Base-by-base conservation (phyloP, 2,329 filamentous ascomycete genomes). In the Penicillium polonicum region DNA sequence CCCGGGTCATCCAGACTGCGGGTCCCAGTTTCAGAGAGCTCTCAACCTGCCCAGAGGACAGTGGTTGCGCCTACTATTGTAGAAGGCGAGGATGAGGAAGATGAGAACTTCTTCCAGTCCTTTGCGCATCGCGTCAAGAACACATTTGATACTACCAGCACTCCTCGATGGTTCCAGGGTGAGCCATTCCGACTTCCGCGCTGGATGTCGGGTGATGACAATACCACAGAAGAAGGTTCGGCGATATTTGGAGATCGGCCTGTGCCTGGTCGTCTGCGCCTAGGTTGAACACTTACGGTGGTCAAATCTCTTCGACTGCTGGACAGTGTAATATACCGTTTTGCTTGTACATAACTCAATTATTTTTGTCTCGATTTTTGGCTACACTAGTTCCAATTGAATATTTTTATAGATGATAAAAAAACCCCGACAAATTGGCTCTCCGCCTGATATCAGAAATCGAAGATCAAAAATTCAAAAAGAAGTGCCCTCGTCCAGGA, bases 51-150 rank as follows among this genome's bases (percentile, higher is more conserved):
- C 63, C 59, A 72, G 63, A 63, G 78, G 62, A 59, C 70, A 31
- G 65, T 72, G 52, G 62, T 71, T 67, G 57, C 70, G 65, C 69
- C 55, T 69, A 74, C 29, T 64, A 74, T 78, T 31, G 73, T 82
- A 21, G 82, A 84, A 0, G 82, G 83, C 8, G 83, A 84, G n/a
- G 81, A 85, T 1, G 88, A 84, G 1, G 88, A 90, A 33, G 87
- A 92, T 15, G 90, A 91, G 54, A 91, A 88, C 63, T 91, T 96
- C 73, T 92, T 97, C 69, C 84, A 90, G 64, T 88, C 88, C 35
- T 86, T 97, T 60, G 87, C 90, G 0, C 90, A 95, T 70, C 83
- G 93, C 36, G 87, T 99, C 66, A 90, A 88, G 75, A 99, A 99
- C 70, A 97, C 94, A 0, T 85, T 97, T 52, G 93, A 97, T 60